Base-by-base conservation (phyloP, 2,329 filamentous ascomycete genomes). In the Emergomyces africanus region DNA sequence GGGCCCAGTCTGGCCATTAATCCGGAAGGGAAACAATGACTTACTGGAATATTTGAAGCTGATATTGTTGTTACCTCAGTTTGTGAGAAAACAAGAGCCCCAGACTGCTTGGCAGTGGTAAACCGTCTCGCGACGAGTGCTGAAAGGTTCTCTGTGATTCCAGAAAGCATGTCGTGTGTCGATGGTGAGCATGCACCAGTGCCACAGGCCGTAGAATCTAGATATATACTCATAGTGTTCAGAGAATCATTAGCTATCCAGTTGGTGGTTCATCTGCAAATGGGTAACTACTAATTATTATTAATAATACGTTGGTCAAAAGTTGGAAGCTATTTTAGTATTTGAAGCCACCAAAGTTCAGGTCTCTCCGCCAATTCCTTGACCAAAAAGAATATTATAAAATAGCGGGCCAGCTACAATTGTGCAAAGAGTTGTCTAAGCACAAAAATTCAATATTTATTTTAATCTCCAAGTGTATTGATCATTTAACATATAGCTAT, bases 61-160 rank as follows among this genome's bases (percentile, higher is more conserved):
- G 66, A 66, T 30, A 76, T 62, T 35, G 71, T 71, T 5, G 72
- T 66, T 35, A 75, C 65, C 56, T 75, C 69, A 1, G 74, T 76
- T 25, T 66, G 61, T 12, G 74, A 75, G 62, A 77, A 75, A 15
- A 72, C 61, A 1, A 77, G 64, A 55, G 70, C 67, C 5, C 70
- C 68, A 4, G 66, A 65, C 46, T 74, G 71, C 63, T 70, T 72
- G 28, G 74, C 74, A 6, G 69, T 60, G 3, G 51, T 59, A 50
- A 75, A 76, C 20, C 69, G 70, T 37, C 65, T 66, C 15, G 67
- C 63, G 50, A 76, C 74, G 25, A 76, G 67, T 18, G 67, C 62
- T 3, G 71, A 63, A 10, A 76, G 67, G 30, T 57, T 65, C 59
- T 75, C 73, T 14, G 68, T 65, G 14, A 75, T 64, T 28, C 69